Evolutionary conservation across 208 protist species (phyloP).

Genomic region (Novymonas esmeraldas): DNA sequence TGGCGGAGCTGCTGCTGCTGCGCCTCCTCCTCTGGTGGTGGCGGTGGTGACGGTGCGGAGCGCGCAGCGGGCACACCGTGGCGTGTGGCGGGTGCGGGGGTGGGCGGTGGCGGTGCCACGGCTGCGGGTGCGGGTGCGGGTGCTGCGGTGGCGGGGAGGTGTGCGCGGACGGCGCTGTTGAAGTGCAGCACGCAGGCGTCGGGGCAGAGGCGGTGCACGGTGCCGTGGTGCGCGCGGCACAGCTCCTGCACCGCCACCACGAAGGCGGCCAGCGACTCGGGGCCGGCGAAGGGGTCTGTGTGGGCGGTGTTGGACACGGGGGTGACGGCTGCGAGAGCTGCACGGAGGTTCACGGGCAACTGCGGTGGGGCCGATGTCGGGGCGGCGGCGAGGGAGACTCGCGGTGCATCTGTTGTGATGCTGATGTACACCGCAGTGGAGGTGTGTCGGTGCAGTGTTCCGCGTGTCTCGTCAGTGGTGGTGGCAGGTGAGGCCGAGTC

Average conservation of each 20-base stretch:
- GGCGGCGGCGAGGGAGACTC: no score
- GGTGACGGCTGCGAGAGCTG: not conserved
- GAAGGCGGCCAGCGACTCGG: conserved; percentile 16
- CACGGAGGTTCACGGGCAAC: no score
- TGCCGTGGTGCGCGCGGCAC: conserved; percentile 11
- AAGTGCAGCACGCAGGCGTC: conserved; percentile 36
- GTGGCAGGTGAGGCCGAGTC: no score
- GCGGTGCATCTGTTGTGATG: not conserved
- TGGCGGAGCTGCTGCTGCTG: not conserved
- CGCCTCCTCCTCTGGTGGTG: not conserved
- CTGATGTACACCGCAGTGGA: not conserved
- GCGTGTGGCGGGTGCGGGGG: not conserved
- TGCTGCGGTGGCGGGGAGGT: not conserved
- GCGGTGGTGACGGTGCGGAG: not conserved
- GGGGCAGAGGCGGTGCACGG: conserved; percentile 10
- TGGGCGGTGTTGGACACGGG: no score
- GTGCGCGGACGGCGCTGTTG: conserved; percentile 2
- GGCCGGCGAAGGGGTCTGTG: no score
- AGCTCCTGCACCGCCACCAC: conserved; percentile 12
- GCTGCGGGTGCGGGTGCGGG: no score
- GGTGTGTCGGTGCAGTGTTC: not conserved
- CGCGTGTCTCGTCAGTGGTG: not conserved
- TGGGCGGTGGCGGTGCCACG: not conserved
- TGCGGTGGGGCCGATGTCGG: no score
- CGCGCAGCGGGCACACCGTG: not conserved